Evolutionary conservation across 805 yeast genomes (phyloP), one percentile per base, ranked within the genome.

Genomic region (Monosporozyma aerobia): DNA sequence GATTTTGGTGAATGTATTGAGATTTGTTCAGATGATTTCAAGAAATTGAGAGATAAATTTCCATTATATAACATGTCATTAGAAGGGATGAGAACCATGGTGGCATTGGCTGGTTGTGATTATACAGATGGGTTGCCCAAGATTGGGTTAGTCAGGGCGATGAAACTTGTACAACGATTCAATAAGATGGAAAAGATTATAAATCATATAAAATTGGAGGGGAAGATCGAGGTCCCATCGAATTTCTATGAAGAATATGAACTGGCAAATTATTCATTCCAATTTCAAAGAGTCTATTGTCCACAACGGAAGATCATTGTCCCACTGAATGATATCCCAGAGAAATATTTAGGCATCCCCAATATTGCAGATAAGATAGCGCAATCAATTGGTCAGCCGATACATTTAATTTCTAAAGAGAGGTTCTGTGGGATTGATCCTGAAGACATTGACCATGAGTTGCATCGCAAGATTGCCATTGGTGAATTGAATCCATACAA

Each of bases 101-200:
- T 96, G 1, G 84, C 90, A 59, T 64, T 94, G 4, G 80, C 96
- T n/a, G 99, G 99, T 0, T 94, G 99, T 70, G 99, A 94, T 67
- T 94, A 94, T 63, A 87, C 97, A 0, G 80, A 81, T 51, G 99
- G 99, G 0, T 73, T 94, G 6, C 78, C 85, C 0, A 84, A 85
- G 2, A 75, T 92, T 14, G 99, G 99, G 0, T 74, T 90, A 9
- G 79, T 81, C 46, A 86, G 83, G 29, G 95, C 97, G 0, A 78
- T 85, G 51, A 72, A 70, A 43, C 64, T 85, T 45, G 82, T 88
- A 1, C 73, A 73, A 51, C 73, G 77, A 52, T 75, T 74, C 59
- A 67, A 70, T 23, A 73, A 75, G 1, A 73, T 83, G 58, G 83
- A 83, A 14, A 73, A 79, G 43, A 78, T 85, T 3, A 55, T 88